phyloP scores from a whole-genome alignment of 148 eudicot genomes.

The Vaccinium darrowii region DNA sequence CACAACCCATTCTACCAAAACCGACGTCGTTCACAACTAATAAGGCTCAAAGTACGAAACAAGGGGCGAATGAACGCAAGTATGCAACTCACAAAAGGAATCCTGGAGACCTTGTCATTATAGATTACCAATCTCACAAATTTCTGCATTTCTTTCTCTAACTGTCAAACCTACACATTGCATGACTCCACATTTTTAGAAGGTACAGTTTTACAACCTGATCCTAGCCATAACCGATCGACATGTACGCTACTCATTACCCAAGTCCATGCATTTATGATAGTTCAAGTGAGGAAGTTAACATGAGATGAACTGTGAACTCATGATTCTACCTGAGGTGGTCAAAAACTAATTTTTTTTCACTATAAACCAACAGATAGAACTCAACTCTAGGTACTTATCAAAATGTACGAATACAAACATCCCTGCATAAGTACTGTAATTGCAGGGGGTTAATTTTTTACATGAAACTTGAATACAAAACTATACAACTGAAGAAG shows the following conservation, averaged over 20 bases:
- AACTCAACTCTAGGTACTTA: too few relatives aligned
- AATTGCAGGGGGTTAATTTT: too few relatives aligned
- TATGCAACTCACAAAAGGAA: conserved; percentile 64
- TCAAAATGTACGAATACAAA: too few relatives aligned
- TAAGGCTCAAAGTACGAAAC: not conserved
- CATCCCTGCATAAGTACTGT: too few relatives aligned
- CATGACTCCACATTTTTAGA: not conserved
- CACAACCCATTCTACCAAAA: not conserved
- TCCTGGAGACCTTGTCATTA: conserved; percentile 83
- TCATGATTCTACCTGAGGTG: too few relatives aligned
- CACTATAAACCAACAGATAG: too few relatives aligned
- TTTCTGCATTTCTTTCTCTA: not conserved
- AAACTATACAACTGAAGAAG: too few relatives aligned
- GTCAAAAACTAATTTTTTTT: too few relatives aligned
- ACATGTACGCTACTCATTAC: not conserved
- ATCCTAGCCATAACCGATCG: not conserved
- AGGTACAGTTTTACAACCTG: not conserved
- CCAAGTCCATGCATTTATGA: not conserved
- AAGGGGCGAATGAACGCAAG: not conserved
- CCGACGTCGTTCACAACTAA: not conserved
- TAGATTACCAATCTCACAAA: conserved; percentile 15
- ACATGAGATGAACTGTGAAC: too few relatives aligned
- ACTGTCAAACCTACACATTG: not conserved
- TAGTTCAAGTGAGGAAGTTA: not conserved
- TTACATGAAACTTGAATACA: too few relatives aligned